These are phyloP conservation scores for Neurospora discreta DNA, from an alignment of 495 filamentous ascomycete genomes.

Conservation along the genomic window DNA sequence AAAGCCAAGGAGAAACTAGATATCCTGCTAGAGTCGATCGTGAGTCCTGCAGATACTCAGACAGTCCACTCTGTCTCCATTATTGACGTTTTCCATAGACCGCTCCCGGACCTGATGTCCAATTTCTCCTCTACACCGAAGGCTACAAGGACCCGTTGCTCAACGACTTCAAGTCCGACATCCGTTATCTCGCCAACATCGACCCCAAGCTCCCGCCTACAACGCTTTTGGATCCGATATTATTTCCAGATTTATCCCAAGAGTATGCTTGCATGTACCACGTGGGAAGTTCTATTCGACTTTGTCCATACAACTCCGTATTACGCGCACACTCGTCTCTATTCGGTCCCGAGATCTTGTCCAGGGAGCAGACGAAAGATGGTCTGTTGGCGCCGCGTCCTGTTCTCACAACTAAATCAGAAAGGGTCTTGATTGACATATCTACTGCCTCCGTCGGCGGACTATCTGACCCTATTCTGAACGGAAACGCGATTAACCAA, in stretches of 20 bases:
- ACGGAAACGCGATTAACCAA: background rate
- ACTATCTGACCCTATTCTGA: background rate
- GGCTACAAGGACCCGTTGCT: conserved; percentile 6
- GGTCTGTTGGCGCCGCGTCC: background rate
- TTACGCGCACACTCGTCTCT: background rate
- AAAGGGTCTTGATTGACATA: background rate
- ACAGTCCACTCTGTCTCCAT: background rate
- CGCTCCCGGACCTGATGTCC: background rate
- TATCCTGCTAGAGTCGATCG: conserved; percentile 21
- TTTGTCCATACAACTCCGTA: conserved; percentile 6
- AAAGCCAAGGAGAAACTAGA: conserved; percentile 24
- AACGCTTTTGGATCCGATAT: conserved; percentile 4
- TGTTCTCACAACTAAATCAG: background rate
- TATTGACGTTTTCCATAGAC: background rate
- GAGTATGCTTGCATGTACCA: conserved; percentile 10
- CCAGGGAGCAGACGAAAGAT: background rate
- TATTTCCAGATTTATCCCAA: background rate
- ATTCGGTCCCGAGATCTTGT: conserved; percentile 7
- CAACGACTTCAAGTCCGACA: conserved; percentile 4
- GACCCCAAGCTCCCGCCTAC: conserved; percentile 5
- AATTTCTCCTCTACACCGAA: conserved; percentile 27
- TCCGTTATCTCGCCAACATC: conserved; percentile 24
- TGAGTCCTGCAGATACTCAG: conserved; percentile 12
- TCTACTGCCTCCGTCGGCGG: background rate
- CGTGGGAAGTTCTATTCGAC: conserved; percentile 9